A percentile compares a stretch with the other conserved stretches of the same genome.
Evolutionary conservation across 2,329 filamentous ascomycete species (phyloP).

Genomic region (Grosmannia penicillata): DNA sequence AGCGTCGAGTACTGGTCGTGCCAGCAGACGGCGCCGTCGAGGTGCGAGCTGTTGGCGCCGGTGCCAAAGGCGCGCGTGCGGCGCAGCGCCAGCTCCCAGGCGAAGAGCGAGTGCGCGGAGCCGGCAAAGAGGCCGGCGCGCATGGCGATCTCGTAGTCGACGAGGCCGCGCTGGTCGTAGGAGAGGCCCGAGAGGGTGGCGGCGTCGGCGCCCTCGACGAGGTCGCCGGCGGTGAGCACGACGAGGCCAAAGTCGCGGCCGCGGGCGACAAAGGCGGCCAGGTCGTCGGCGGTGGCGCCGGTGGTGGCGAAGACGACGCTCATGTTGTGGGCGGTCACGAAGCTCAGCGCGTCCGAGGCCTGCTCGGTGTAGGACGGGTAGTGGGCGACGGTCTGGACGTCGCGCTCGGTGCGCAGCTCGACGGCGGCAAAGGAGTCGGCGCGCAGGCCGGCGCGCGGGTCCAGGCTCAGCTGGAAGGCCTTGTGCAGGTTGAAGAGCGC

Average conservation of each 20-base stretch:
- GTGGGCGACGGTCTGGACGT: constrained; percentile 11
- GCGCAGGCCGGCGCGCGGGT: constrained; percentile 13
- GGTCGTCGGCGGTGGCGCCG: constrained; percentile 20
- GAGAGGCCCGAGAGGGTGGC: constrained; percentile 19
- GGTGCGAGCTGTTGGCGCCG: constrained; percentile 2
- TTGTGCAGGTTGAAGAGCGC: constrained; percentile 19
- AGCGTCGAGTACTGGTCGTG: constrained; percentile 18
- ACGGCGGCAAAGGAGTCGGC: constrained; percentile 15
- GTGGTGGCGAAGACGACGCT: constrained; percentile 27
- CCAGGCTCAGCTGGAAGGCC: constrained; percentile 12
- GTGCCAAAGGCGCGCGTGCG: constrained; percentile 17
- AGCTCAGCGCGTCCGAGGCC: constrained; percentile 17
- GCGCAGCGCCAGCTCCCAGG: constrained; percentile 30
- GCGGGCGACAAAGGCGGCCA: constrained; percentile 20
- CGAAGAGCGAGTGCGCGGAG: constrained; percentile 27
- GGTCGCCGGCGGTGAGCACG: constrained; percentile 26
- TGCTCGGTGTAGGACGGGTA: constrained; percentile 18
- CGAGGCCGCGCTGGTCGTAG: constrained; percentile 33
- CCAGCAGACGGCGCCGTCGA: constrained; percentile 15
- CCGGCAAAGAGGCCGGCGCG: constrained; percentile 28
- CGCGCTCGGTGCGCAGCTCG: constrained; percentile 21
- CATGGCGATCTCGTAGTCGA: constrained; percentile 35
- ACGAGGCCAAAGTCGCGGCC: constrained; percentile 21
- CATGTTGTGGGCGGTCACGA: constrained; percentile 14
- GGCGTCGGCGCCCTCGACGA: constrained; percentile 23